Conservation (phyloP, 2,329 filamentous ascomycete species). For the Fusarium dlaminii region DNA sequence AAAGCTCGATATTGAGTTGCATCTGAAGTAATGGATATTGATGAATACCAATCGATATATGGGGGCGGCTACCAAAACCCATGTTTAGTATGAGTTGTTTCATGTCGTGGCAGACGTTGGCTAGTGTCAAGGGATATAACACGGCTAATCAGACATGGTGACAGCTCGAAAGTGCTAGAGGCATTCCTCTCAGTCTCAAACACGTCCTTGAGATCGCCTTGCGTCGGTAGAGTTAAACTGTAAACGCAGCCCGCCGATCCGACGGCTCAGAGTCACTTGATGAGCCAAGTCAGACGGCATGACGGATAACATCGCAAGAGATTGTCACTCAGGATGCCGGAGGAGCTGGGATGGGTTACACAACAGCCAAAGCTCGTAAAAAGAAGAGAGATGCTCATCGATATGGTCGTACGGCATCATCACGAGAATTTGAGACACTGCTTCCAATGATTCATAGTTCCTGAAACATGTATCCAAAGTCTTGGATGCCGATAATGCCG, state of each 20-base stretch:
- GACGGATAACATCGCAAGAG: constrained; percentile 3
- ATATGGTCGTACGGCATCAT: constrained; percentile 9
- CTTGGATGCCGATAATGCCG: constrained; percentile 9
- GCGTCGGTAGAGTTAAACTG: not conserved
- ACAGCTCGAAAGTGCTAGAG: not conserved
- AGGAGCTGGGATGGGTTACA: constrained; percentile 11
- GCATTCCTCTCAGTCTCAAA: constrained; percentile 16
- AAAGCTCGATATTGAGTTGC: constrained; percentile 7
- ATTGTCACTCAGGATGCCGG: constrained; percentile 9
- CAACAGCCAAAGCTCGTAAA: constrained; percentile 6
- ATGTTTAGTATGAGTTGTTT: constrained; percentile 24
- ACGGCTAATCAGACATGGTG: not conserved
- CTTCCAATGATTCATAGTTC: not conserved
- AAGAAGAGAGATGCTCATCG: not conserved
- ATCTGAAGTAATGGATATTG: constrained; percentile 9
- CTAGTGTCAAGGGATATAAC: constrained; percentile 5
- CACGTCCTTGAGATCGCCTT: not conserved
- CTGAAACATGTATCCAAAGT: constrained; percentile 17
- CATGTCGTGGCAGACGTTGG: constrained; percentile 24
- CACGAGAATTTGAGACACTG: constrained; percentile 28
- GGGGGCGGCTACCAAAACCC: not conserved
- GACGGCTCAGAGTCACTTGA: constrained; percentile 10
- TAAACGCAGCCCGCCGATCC: constrained; percentile 20
- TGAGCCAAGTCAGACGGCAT: not conserved
- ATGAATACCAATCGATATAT: constrained; percentile 11